These are phyloP conservation scores for Gilbertella persicaria DNA, from an alignment of 371 early-diverging fungal species.

Conservation along the genomic window DNA sequence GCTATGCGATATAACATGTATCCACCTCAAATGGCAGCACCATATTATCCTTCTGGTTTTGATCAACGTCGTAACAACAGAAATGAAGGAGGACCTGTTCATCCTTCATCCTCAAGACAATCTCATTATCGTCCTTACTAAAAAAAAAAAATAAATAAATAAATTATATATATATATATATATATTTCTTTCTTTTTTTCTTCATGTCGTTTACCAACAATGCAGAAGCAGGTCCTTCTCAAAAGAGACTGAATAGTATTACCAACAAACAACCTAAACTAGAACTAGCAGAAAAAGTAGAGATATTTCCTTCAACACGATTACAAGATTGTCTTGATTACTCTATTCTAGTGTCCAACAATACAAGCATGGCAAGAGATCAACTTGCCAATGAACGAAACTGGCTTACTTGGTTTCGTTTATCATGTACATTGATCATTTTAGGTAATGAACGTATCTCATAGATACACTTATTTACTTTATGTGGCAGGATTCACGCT, in stretches of 20 bases:
- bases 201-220: too few relatives aligned
- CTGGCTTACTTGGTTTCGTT: slow-evolving; percentile 42
- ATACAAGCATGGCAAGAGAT: slow-evolving; percentile 36
- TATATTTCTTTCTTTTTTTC: too few relatives aligned
- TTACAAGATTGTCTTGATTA: slow-evolving; percentile 20
- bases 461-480: neutral
- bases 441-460: slow-evolving; percentile 40
- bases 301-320: neutral
- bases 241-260: neutral
- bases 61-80: too few relatives aligned
- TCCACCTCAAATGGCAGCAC: too few relatives aligned
- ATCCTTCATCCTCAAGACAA: too few relatives aligned
- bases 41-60: too few relatives aligned
- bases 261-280: neutral
- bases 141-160: too few relatives aligned
- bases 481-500: slow-evolving; percentile 36
- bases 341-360: slow-evolving; percentile 27
- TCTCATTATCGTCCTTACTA: too few relatives aligned
- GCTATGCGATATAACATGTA: too few relatives aligned
- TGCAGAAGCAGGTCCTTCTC: slow-evolving; percentile 12
- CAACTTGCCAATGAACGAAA: slow-evolving; percentile 50
- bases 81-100: too few relatives aligned
- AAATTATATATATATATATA: too few relatives aligned
- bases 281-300: slow-evolving; percentile 15
- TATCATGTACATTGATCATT: slow-evolving; percentile 41